Evolutionary conservation across 768 basidiomycete species (phyloP).

Genomic region (Lentinula sp.): DNA sequence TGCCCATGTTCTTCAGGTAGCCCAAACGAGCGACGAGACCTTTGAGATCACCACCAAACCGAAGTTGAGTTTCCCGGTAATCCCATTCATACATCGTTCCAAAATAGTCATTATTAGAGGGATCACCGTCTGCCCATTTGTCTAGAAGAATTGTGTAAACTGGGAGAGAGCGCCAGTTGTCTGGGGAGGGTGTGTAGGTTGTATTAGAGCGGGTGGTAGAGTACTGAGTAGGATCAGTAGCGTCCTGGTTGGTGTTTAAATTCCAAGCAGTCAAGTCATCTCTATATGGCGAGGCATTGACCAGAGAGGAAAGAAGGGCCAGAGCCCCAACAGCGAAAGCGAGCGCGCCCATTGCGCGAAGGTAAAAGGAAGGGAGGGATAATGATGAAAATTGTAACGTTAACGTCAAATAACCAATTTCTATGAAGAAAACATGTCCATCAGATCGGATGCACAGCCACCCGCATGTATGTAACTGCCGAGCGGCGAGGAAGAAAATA

Average conservation of each 20-base stretch:
- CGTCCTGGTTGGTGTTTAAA: conserved; percentile 71
- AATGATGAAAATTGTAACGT: background rate
- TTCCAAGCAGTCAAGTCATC: conserved; percentile 69
- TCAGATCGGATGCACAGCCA: background rate
- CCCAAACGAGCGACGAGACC: conserved; percentile 74
- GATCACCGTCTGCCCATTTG: conserved; percentile 94
- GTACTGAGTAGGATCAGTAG: conserved; percentile 64
- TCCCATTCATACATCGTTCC: conserved; percentile 76
- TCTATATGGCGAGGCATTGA: conserved; percentile 59
- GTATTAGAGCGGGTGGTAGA: conserved; percentile 50
- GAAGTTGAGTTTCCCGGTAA: conserved; percentile 83
- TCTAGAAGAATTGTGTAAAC: conserved; percentile 82
- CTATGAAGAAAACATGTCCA: background rate
- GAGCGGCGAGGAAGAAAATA: background rate
- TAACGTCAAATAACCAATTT: background rate
- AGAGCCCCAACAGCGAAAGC: background rate
- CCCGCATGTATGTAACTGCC: background rate
- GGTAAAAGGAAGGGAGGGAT: background rate
- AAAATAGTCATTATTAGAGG: conserved; percentile 88
- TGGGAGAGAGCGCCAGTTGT: conserved; percentile 81
- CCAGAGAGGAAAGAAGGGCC: conserved; percentile 14
- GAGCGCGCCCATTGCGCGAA: background rate
- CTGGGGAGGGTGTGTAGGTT: conserved; percentile 73
- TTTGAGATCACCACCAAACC: conserved; percentile 84
- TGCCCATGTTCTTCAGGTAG: conserved; percentile 90